Base-by-base conservation (phyloP, 1,284 basidiomycete species). In the Inonotus hispidus region DNA sequence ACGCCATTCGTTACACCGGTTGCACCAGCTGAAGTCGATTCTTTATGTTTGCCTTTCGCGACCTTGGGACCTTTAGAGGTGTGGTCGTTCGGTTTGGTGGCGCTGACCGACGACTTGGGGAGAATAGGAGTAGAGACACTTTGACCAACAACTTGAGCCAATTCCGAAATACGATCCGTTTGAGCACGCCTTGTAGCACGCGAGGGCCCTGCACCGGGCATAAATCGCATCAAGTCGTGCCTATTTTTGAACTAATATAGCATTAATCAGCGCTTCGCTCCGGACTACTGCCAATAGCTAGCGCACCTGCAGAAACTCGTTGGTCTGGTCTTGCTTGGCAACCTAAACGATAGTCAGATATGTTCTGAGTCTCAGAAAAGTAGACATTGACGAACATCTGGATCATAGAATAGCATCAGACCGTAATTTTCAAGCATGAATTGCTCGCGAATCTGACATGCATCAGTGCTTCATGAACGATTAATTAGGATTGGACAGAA, bases 351-450 rank as follows among this genome's bases (percentile, higher is more conserved):
- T 21, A 23, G 35, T 25, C 93, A 7, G 90, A 89, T 92, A 62
- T 6, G 35, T 58, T 41, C 55, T 43, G 47, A 37, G 53, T 38
- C n/a, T 47, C 57, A 49, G 56, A 59, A 47, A 54, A 58, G 65
- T 81, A 57, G 6, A n/a, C 1, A 21, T 16, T n/a, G 16, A 43
- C 41, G 41, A 65, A 90, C 90, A 71, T 78, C 74, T 1, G 92
- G 92, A 71, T 94, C 81, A 72, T 85, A 95, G 4, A 78, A 79
- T 45, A 92, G 74, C 74, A 95, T 78, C 25, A 82, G 85, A 2
- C 84, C 80, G 68, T 89, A 95, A 61, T 87, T 79, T 66, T 94
- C 88, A 72, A 95, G 78, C 68, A 95, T 93, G 72, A 94, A 95
- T 60, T 84, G 79, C 71, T 96, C 92, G 63, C 92, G 82, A 56